Evolutionary conservation across 2,329 filamentous ascomycete species (phyloP), one percentile per base, ranked within the genome.

Genomic region (Talaromyces islandicus): DNA sequence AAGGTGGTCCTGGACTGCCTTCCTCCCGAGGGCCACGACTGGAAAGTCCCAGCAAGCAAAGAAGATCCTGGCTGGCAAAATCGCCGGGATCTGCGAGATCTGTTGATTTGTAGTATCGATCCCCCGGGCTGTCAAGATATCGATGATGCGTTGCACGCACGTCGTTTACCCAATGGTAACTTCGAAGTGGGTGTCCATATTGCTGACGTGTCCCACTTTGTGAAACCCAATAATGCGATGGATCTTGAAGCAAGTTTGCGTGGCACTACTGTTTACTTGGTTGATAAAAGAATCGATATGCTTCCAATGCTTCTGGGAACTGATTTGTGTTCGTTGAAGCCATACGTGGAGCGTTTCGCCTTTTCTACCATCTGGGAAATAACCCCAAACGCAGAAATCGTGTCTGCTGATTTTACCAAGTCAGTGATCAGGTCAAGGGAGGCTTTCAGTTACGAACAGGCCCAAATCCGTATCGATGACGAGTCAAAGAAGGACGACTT

Each of bases 221-320:
- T 99, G 69, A 96, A 94, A 76, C 92, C 95, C 27, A 92, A 90
- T 74, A 99, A 93, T 70, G 89, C 94, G 58, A 99, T 99, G 94
- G 95, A 99, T 72, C 85, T 87, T 54, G 94, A 99, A 77, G 94
- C 94, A 3, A 94, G 91, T 70, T 86, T 96, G 70, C 88, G 94
- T 68, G 94, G 94, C 63, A 97, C 94, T 4, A 97, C 93, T 0
- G 94, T 99, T 29, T 99, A 99, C 73, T 81, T 99, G 17, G 94
- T 99, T 3, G 94, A 99, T 76, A 99, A 99, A 81, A 92, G 94
- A 68, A 99, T 99, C 69, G 95, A 99, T 80, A 99, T 99, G 95
- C 83, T 99, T 74, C 95, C 95, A 0, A 92, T 92, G 83, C 87
- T 99, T 32, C 87, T 99, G 12, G 94, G 94, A 60, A 99, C 94